Evolutionary conservation across 2,329 filamentous ascomycete species (phyloP).

Genomic region (Cercospora zeina): DNA sequence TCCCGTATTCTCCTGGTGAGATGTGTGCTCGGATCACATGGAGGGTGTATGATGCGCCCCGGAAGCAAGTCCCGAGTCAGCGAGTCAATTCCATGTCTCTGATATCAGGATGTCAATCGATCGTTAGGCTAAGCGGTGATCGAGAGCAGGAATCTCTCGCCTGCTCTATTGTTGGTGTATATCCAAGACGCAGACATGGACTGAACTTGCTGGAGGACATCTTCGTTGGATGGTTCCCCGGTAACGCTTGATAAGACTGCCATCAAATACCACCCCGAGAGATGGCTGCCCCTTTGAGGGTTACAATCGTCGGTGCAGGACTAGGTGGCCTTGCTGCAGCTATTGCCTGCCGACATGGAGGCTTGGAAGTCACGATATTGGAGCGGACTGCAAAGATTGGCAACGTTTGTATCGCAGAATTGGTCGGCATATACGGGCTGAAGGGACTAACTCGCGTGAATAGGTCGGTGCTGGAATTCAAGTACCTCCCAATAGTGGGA

Average conservation of each 20-base stretch:
- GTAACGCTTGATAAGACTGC: not conserved
- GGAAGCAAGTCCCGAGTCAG: too few relatives aligned
- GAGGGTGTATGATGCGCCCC: too few relatives aligned
- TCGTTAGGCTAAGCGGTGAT: not conserved
- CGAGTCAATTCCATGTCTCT: not conserved
- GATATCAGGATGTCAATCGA: not conserved
- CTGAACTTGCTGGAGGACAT: not conserved
- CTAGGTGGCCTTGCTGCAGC: constrained; percentile 46
- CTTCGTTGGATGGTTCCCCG: not conserved
- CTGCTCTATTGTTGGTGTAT: not conserved
- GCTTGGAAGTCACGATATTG: constrained; percentile 42
- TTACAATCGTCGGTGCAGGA: constrained; percentile 37
- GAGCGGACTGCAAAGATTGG: constrained; percentile 43
- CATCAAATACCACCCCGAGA: not conserved
- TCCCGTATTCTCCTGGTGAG: too few relatives aligned
- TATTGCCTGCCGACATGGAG: constrained; percentile 40
- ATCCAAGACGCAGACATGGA: not conserved
- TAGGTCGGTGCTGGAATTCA: constrained; percentile 29
- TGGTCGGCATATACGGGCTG: not conserved
- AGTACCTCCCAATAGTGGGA: constrained; percentile 35
- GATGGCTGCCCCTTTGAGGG: not conserved
- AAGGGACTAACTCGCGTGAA: not conserved
- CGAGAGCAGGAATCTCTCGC: not conserved
- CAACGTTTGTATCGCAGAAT: constrained; percentile 30
- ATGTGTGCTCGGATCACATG: too few relatives aligned